Conservation (phyloP, 768 basidiomycete species). For the Cantharellus anzutake region DNA sequence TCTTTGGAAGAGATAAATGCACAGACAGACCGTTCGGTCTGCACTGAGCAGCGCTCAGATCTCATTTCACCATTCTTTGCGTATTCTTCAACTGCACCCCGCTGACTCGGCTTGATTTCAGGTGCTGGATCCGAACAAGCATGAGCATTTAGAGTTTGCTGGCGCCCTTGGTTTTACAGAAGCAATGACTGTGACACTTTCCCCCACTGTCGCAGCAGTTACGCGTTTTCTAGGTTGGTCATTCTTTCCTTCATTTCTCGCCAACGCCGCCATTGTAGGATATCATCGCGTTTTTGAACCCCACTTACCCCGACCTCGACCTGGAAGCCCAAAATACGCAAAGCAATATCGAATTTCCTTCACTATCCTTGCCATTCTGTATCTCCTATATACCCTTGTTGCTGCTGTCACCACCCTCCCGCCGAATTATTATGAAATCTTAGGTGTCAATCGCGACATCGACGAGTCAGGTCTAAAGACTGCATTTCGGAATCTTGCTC, state of each 20-base stretch:
- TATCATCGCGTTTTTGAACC: constrained; percentile 2
- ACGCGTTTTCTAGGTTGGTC: constrained; percentile 8
- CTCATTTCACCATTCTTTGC: neutral
- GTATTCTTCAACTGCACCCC: neutral
- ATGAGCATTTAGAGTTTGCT: neutral
- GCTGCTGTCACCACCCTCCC: constrained; percentile 29
- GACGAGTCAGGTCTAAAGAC: constrained; percentile 48
- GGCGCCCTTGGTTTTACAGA: neutral
- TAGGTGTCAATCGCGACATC: constrained; percentile 39
- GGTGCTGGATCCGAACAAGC: neutral
- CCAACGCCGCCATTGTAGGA: neutral
- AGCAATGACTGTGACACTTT: neutral
- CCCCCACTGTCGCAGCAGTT: constrained; percentile 3
- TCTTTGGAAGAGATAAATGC: neutral
- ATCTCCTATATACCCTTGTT: constrained; percentile 13
- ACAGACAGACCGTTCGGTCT: neutral
- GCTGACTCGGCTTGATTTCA: neutral
- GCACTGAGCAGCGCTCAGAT: neutral
- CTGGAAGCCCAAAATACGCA: neutral
- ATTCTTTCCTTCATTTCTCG: constrained; percentile 3
- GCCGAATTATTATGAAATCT: constrained; percentile 63
- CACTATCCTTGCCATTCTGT: constrained; percentile 11
- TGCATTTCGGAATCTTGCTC: constrained; percentile 61
- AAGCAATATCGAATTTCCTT: constrained; percentile 8
- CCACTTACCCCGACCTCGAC: neutral